Percentiles rank a stretch among this genome's conserved stretches.
Conservation (phyloP, 805 yeast genomes). For the Kodamaea jinghongensis region DNA sequence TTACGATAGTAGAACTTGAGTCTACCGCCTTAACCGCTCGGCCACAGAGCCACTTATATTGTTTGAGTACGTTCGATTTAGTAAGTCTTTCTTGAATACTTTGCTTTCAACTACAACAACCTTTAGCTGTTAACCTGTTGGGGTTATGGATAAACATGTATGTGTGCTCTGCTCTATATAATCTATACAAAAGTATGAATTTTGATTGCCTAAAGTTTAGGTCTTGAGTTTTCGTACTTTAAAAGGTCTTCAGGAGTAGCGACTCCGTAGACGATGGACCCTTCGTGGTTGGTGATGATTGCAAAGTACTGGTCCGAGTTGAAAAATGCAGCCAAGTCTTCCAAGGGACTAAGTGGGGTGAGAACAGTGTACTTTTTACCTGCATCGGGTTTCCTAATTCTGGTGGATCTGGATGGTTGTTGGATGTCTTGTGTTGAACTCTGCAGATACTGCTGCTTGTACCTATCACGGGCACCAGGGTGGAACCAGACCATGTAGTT, state of each 20-base stretch:
- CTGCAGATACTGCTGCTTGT: slow-evolving; percentile 19
- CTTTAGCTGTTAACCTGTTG: no score
- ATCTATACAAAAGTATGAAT: not conserved
- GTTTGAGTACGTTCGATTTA: not conserved
- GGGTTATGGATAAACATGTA: no score
- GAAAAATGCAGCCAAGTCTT: slow-evolving; percentile 51
- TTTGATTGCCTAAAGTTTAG: slow-evolving; percentile 25
- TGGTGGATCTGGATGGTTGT: slow-evolving; percentile 17
- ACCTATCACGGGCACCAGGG: slow-evolving; percentile 32
- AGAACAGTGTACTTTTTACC: slow-evolving; percentile 40
- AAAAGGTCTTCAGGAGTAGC: slow-evolving; percentile 42
- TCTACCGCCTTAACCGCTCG: no score
- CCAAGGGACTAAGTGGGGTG: slow-evolving; percentile 56
- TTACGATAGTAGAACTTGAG: no score
- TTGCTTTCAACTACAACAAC: not conserved
- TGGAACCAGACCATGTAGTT: slow-evolving; percentile 45
- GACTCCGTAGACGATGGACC: slow-evolving; percentile 56
- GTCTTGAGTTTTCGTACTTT: slow-evolving; percentile 38
- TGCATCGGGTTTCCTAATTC: slow-evolving; percentile 31
- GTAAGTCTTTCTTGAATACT: no score
- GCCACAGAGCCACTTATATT: no score
- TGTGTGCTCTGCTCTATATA: not conserved
- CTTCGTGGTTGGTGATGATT: slow-evolving; percentile 52
- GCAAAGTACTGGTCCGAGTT: slow-evolving; percentile 51
- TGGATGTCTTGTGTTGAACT: slow-evolving; percentile 9